Evolutionary conservation across 2,329 filamentous ascomycete genomes (phyloP).

Genomic region (Aaosphaeria arxii): DNA sequence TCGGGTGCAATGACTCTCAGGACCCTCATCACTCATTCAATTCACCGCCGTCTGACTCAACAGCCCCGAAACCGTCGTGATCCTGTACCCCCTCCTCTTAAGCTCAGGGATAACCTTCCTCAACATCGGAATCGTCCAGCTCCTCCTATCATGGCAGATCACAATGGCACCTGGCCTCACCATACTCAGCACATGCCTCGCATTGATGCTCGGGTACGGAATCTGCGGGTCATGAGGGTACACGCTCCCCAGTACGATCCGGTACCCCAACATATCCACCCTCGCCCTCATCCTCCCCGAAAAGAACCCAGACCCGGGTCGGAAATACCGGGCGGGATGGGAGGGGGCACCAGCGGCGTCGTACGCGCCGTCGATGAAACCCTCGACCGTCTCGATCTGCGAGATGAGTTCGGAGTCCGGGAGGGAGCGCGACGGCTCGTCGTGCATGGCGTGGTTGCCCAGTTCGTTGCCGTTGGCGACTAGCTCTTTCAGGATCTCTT

Average conservation of each 20-base stretch:
- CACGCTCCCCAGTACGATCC: slow-evolving; percentile 75
- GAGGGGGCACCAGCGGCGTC: slow-evolving; percentile 24
- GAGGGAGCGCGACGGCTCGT: slow-evolving; percentile 70
- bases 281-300: slow-evolving; percentile 64
- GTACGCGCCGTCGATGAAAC: slow-evolving; percentile 58
- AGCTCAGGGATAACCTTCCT: slow-evolving; percentile 69
- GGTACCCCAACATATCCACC: slow-evolving; percentile 61
- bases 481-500: slow-evolving; percentile 50
- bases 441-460: slow-evolving; percentile 85
- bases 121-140: slow-evolving; percentile 83
- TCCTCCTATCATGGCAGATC: slow-evolving; percentile 79
- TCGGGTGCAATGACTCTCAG: too few species aligned
- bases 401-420: slow-evolving; percentile 55
- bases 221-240: slow-evolving; percentile 94
- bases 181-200: slow-evolving; percentile 78
- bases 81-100: slow-evolving; percentile 63
- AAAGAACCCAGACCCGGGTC: slow-evolving; percentile 84
- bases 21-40: too few species aligned
- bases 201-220: slow-evolving; percentile 65
- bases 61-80: slow-evolving; percentile 70
- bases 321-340: slow-evolving; percentile 65
- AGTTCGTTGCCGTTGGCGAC: slow-evolving; percentile 58
- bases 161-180: slow-evolving; percentile 73
- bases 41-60: slow-evolving; percentile 33
- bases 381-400: slow-evolving; percentile 66